phyloP scores from a whole-genome alignment of 2,329 filamentous ascomycete genomes.

The Diaporthe ilicicola region DNA sequence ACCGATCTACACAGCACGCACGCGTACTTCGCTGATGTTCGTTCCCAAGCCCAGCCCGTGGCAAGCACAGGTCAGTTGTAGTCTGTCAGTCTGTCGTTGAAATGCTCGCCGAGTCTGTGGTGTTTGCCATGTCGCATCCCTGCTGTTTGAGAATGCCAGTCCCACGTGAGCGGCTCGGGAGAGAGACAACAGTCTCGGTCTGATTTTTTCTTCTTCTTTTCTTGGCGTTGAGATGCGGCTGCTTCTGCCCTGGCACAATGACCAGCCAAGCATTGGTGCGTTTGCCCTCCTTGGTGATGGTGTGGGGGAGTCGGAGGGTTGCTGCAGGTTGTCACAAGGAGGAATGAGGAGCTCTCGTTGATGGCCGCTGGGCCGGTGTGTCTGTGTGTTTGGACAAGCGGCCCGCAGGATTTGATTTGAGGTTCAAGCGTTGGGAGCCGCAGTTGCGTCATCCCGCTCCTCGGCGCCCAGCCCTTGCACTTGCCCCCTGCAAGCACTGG shows the following conservation, averaged over 20 bases:
- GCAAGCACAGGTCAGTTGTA: conserved; percentile 11
- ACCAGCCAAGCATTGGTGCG: not conserved
- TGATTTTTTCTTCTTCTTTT: too few relatives aligned
- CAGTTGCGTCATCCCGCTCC: conserved; percentile 22
- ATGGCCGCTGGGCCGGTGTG: too few relatives aligned
- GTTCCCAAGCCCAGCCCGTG: not conserved
- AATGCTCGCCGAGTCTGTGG: conserved; percentile 17
- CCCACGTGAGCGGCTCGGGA: conserved; percentile 18
- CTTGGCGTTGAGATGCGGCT: not conserved
- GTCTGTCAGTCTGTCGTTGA: not conserved
- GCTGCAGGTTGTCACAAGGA: too few relatives aligned
- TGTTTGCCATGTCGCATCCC: not conserved
- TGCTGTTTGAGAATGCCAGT: conserved; percentile 7
- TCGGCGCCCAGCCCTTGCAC: conserved; percentile 14
- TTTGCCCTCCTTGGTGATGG: not conserved
- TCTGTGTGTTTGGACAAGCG: too few relatives aligned
- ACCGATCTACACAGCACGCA: not conserved
- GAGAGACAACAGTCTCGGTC: not conserved
- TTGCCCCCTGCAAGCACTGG: not conserved
- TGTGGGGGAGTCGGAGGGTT: not conserved
- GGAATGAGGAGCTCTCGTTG: too few relatives aligned
- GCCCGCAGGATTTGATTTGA: conserved; percentile 18
- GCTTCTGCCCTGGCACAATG: not conserved
- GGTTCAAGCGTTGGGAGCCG: conserved; percentile 17
- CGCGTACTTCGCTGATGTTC: not conserved